These are phyloP conservation scores for Skeletonema potamos DNA, from an alignment of 108 stramenopile genomes.

Conservation along the genomic window DNA sequence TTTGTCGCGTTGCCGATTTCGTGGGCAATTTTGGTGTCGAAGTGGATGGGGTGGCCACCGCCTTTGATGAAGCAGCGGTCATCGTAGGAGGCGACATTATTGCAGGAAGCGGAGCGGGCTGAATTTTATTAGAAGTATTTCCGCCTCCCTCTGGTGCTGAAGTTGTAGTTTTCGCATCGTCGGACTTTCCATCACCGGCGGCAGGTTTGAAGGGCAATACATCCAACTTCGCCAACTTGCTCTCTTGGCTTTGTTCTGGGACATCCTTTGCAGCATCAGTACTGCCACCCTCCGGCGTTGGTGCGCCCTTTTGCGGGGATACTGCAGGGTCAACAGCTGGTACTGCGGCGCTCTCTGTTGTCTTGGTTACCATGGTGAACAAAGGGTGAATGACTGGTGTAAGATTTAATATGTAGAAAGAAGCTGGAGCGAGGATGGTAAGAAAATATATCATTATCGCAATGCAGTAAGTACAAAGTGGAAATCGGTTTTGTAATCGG, in stretches of 20 bases:
- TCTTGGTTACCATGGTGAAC: neutral
- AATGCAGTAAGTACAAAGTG: no score
- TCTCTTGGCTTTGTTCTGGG: neutral
- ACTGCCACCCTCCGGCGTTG: neutral
- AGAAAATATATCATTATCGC: no score
- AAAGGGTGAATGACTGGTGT: neutral
- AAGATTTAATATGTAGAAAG: no score
- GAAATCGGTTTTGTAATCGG: no score
- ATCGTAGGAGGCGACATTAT: slow-evolving; percentile 2
- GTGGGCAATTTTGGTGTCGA: neutral
- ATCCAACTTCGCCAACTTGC: neutral
- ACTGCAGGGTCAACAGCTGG: neutral
- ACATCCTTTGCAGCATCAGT: neutral
- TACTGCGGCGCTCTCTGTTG: neutral
- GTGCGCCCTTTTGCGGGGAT: neutral
- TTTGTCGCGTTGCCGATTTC: neutral
- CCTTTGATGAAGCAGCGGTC: neutral
- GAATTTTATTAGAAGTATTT: neutral
- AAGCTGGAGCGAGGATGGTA: no score
- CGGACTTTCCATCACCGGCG: neutral
- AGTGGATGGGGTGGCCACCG: neutral
- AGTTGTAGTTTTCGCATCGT: neutral
- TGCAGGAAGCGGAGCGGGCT: neutral
- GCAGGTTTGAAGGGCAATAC: neutral
- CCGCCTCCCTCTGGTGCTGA: neutral